These are phyloP conservation scores for Platanus orientalis DNA, from an alignment of 164 flowering plant species.

Conservation along the genomic window DNA sequence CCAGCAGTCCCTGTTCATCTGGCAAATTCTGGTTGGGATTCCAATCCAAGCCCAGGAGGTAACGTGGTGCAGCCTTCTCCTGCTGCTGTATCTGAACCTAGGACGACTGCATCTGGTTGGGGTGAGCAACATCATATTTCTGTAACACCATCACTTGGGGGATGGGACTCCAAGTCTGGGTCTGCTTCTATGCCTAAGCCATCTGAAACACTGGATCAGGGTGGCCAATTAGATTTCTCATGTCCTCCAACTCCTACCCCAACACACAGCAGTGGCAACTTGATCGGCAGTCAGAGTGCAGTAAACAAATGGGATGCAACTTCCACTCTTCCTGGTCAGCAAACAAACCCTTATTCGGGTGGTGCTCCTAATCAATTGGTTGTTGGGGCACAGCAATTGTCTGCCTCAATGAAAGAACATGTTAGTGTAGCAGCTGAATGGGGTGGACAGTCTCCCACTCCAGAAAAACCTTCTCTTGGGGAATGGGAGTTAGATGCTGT, in stretches of 20 bases:
- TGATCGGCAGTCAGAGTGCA: constrained; percentile 25
- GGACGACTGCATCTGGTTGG: constrained; percentile 36
- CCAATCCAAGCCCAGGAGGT: constrained; percentile 9
- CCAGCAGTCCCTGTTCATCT: too few relatives aligned
- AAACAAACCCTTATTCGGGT: constrained; percentile 39
- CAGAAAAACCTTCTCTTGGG: constrained; percentile 29
- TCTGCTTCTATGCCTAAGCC: constrained; percentile 7
- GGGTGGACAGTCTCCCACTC: constrained; percentile 38
- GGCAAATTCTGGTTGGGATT: too few relatives aligned
- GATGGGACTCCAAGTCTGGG: not conserved
- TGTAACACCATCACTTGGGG: not conserved
- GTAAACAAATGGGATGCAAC: constrained; percentile 28
- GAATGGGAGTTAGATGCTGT: constrained; percentile 29
- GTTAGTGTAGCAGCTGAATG: constrained; percentile 34
- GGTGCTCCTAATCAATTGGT: constrained; percentile 32
- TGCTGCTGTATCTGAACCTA: constrained; percentile 15
- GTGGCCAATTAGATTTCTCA: constrained; percentile 12
- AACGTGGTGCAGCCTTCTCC: constrained; percentile 14
- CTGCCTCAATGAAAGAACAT: constrained; percentile 5
- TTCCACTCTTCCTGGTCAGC: constrained; percentile 24
- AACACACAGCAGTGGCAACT: constrained; percentile 15
- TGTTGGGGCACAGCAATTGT: constrained; percentile 20
- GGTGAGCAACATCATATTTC: constrained; percentile 2
- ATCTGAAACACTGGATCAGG: constrained; percentile 9
- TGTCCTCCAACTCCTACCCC: constrained; percentile 33